Base-by-base conservation (phyloP, 495 filamentous ascomycete species). In the Pseudevernia furfuracea region DNA sequence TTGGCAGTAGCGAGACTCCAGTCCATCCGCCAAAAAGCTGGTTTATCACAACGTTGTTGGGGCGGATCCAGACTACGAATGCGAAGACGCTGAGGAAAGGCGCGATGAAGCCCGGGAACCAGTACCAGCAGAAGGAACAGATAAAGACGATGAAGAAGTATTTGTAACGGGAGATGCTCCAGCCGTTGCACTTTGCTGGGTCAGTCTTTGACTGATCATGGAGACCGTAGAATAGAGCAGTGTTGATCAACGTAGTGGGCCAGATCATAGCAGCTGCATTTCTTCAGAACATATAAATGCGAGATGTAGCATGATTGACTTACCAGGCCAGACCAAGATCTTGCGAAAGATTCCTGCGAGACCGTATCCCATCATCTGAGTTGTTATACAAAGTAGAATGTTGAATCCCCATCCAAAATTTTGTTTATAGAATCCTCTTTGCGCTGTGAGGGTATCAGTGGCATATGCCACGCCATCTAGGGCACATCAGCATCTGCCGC, bases 301-400 rank as follows among this genome's bases (percentile, higher is more conserved):
- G 39, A 7, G 5, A 60, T 39, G 1, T 10, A 23, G 23, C 37
- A 17, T 3, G n/a, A 41, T 52, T 43, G 1, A 21, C 41, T 48
- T 53, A 67, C 65, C 74, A 21, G 77, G 77, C 70, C 74, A 86
- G 44, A 90, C 86, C 49, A 90, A 72, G 67, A 85, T 87, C 23
- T 82, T 78, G 58, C 84, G 79, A 60, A 84, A 84, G 63, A 90
- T 83, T 23, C 89, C 89, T 0, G 88, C 88, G 59, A 92, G 79
- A 3, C 88, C 89, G 70, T 89, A 89, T 0, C 89, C 88, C 46
- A 91, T 79, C 21, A 86, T 78, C 71, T 92, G 89, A 1, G 87
- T 90, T 5, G 87, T 87, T 46, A 92, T 77, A 19, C 79, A 81
- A 55, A 90, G 74, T 8, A 92, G 67, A n/a, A 90, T 71, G 68